Percentiles rank a stretch among this genome's conserved stretches.
Conservation (phyloP, 1,139 yeast genomes). For the Insectozyma bohioensis region DNA sequence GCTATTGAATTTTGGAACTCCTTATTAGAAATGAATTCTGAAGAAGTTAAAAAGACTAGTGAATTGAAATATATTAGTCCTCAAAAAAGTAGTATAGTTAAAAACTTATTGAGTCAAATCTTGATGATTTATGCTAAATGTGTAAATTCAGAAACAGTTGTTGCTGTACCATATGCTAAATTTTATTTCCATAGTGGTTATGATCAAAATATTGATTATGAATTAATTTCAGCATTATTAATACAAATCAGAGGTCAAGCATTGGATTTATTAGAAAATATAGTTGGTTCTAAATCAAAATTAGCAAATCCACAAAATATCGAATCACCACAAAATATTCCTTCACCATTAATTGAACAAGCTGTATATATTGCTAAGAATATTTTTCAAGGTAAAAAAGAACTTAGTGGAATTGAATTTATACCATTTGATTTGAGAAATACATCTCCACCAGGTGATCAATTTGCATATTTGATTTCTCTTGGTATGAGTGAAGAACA, state of each 20-base stretch:
- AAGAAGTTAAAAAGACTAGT: conserved; percentile 25
- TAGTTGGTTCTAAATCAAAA: conserved; percentile 24
- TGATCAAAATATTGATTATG: conserved; percentile 19
- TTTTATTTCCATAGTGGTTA: conserved; percentile 28
- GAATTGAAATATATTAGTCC: conserved; percentile 39
- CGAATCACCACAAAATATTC: conserved; percentile 21
- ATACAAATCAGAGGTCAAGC: conserved; percentile 42
- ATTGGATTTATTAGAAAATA: conserved; percentile 31
- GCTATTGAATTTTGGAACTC: conserved; percentile 23
- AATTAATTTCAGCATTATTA: conserved; percentile 30
- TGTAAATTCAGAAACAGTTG: conserved; percentile 26
- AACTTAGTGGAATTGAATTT: conserved; percentile 28
- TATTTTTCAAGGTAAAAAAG: conserved; percentile 27
- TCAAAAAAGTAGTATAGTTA: conserved; percentile 34
- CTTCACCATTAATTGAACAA: conserved; percentile 32
- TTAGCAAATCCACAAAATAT: no score
- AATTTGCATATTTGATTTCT: conserved; percentile 44
- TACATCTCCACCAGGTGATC: conserved; percentile 53
- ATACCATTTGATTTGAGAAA: conserved; percentile 48
- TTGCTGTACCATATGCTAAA: conserved; percentile 24
- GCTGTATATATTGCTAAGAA: conserved; percentile 35
- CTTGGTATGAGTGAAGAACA: conserved; percentile 44
- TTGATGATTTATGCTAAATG: conserved; percentile 42
- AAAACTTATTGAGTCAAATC: conserved; percentile 41
- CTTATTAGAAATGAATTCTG: conserved; percentile 20